Base-by-base conservation (phyloP, 768 basidiomycete species). In the Suillus ampliporus region DNA sequence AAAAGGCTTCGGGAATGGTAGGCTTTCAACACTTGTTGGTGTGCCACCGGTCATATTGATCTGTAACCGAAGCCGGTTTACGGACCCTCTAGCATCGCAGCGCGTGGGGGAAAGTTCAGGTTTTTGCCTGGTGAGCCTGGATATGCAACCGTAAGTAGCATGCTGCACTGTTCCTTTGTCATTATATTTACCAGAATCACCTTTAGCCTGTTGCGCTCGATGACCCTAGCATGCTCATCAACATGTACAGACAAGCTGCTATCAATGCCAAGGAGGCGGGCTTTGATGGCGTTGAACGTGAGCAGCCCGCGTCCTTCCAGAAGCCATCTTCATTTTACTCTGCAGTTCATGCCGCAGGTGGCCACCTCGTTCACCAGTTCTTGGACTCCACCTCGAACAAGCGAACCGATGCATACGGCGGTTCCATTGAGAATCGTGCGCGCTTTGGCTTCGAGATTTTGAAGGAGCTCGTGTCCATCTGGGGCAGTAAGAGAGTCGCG, bases 371-470 rank as follows among this genome's bases (percentile, higher is more conserved):
- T 37, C 73, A 80, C 61, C 84, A 87, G 63, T 86, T 87, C 77
- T 71, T 85, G 19, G 83, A 86, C 61, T 72, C 68, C 53, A 77
- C 70, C 2, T 71, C 80, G 23, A 87, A 88, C 72, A 67, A 78
- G 41, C 81, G 86, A 21, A 84, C 80, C 14, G 87, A 87, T 73
- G 69, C 80, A 58, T 90, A 84, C 78, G 88, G 88, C 10, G 89
- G 88, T 5, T 82, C 80, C 44, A 63, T 83, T 46, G 84, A 86
- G 72, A 86, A 86, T 70, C 80, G 88, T n/a, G 69, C 79, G 1
- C 75, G 85, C 4, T 87, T 89, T 68, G 77, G 76, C 1, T 77
- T 86, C 5, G 83, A 86, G 68, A 77, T 84, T 48, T 68, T 86
- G 43, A 82, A 83, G 60, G 83, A 78, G 23, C 61, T 81, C 47